Percentiles rank a stretch among this genome's conserved stretches.
Evolutionary conservation across 208 protist species (phyloP).

Genomic region (Entamoeba dispar): DNA sequence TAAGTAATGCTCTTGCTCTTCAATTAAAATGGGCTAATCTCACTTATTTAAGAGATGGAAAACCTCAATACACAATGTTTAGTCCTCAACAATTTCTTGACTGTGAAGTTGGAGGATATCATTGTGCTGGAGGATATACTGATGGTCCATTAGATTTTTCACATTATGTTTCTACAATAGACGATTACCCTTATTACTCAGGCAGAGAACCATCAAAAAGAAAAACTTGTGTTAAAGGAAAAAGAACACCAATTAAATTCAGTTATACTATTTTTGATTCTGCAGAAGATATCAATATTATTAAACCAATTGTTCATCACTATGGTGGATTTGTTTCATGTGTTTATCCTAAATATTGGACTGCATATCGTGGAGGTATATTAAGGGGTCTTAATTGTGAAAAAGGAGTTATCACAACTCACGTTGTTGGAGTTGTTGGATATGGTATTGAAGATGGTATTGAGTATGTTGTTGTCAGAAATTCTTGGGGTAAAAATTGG

Average conservation of each 20-base stretch:
- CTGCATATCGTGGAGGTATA: neutral
- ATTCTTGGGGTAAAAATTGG: neutral
- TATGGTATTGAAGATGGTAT: conserved; percentile 9
- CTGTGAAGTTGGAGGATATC: neutral
- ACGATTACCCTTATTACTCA: neutral
- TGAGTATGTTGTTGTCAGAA: conserved; percentile 1
- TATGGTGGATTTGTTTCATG: neutral
- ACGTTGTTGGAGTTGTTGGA: conserved; percentile 10
- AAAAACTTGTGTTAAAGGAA: neutral
- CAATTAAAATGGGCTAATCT: neutral
- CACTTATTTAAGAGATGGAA: neutral
- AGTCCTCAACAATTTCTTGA: neutral
- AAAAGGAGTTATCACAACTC: neutral
- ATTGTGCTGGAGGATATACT: neutral
- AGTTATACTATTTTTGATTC: neutral
- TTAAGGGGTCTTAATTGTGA: neutral
- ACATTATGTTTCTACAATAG: neutral
- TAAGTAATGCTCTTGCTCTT: neutral
- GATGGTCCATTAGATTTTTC: neutral
- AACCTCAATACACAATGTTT: neutral
- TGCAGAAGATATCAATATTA: neutral
- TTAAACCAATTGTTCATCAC: neutral
- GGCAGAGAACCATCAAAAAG: neutral
- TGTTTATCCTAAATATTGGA: neutral
- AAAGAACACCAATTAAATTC: neutral